Evolutionary conservation across 139 green algal species (phyloP).

Genomic region (Volvox africanus): DNA sequence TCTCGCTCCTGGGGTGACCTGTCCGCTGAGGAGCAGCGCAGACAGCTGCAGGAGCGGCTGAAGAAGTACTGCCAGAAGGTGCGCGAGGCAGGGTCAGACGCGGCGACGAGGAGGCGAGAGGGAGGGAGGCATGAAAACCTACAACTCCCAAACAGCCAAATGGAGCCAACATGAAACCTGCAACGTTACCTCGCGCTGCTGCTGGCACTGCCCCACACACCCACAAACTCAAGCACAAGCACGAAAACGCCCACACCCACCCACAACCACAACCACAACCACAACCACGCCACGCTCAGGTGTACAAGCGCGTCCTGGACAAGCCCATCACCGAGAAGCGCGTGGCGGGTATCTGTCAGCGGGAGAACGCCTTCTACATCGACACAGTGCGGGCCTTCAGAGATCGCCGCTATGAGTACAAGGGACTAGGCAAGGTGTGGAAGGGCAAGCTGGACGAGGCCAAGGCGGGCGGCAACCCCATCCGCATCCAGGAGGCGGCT

Average conservation of each 20-base stretch:
- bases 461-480: slow-evolving; percentile 74
- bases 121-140: too few species aligned
- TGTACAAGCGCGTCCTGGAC: slow-evolving; percentile 97
- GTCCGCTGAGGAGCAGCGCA: slow-evolving; percentile 60
- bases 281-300: slow-evolving; percentile 54
- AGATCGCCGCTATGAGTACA: slow-evolving; percentile 99
- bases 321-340: slow-evolving; percentile 92
- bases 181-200: too few species aligned
- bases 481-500: slow-evolving; percentile 76
- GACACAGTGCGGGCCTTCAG: slow-evolving; percentile 96
- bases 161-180: background rate
- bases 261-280: too few species aligned
- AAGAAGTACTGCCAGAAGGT: slow-evolving; percentile 97
- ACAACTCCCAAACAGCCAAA: too few species aligned
- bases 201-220: too few species aligned
- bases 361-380: slow-evolving; percentile 98
- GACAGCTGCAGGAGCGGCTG: slow-evolving; percentile 91
- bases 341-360: slow-evolving; percentile 91
- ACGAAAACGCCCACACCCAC: too few species aligned
- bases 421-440: slow-evolving; percentile 94
- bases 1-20: slow-evolving; percentile 73
- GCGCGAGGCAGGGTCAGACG: background rate
- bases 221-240: too few species aligned
- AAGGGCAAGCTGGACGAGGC: slow-evolving; percentile 93
- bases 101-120: background rate